Conservation (phyloP, 176 grass and related monocot species). For the Eragrostis curvula region DNA sequence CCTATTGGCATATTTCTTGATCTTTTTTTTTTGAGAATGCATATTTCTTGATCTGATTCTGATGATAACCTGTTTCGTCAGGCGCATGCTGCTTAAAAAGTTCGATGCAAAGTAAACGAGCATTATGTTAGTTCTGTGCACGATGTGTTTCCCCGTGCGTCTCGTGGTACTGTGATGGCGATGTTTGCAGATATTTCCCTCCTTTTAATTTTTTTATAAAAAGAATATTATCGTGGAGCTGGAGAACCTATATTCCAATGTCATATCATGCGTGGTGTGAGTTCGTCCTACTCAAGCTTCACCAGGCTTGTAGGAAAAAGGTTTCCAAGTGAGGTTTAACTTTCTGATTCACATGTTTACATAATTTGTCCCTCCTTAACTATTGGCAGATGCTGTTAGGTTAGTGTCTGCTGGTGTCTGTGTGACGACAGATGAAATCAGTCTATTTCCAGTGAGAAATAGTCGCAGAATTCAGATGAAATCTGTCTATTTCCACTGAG, state of each 20-base stretch:
- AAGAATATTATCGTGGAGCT: not conserved
- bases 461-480: too few relatives aligned
- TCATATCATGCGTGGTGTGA: not conserved
- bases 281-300: not conserved
- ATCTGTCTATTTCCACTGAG: too few relatives aligned
- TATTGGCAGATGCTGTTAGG: not conserved
- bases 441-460: too few relatives aligned
- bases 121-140: not conserved
- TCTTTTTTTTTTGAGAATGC: too few relatives aligned
- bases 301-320: not conserved
- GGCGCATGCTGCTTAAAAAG: too few relatives aligned
- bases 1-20: not conserved
- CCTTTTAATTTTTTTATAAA: too few relatives aligned
- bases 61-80: not conserved
- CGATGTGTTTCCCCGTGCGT: not conserved
- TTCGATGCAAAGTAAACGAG: slow-evolving; percentile 8
- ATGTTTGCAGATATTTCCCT: not conserved
- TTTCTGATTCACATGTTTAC: not conserved
- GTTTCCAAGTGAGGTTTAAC: too few relatives aligned
- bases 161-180: too few relatives aligned
- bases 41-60: not conserved
- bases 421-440: too few relatives aligned
- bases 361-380: not conserved
- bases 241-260: not conserved
- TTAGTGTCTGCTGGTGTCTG: not conserved